Evolutionary conservation across 1,284 basidiomycete genomes (phyloP), one percentile per base, ranked within the genome.

Genomic region (Trichosporon asahii): DNA sequence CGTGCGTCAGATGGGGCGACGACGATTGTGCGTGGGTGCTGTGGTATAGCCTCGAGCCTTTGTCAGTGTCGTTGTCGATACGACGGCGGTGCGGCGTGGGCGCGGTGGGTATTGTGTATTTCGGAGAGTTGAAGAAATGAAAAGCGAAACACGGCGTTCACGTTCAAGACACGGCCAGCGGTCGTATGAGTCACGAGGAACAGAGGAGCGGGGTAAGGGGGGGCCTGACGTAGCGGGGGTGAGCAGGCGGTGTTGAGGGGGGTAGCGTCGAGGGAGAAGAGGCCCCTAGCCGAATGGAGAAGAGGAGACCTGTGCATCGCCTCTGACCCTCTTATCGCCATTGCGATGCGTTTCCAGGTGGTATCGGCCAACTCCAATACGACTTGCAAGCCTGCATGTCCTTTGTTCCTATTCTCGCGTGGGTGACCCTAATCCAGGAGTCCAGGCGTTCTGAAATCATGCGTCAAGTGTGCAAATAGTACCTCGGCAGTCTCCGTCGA

Each of bases 261-360:
- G 49, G 9, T 25, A 53, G 23, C 2, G 7, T 14, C 21, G 46
- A 18, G 21, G 21, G 18, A n/a, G n/a, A n/a, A n/a, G n/a, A 25
- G 21, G 49, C 49, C 23, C 21, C 49, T 53, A 21, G 49, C 49
- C 49, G 49, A 53, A 53, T 53, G 49, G 21, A 53, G 49, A 6
- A 18, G 49, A 53, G 49, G 49, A 53, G 49, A 53, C 49, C 49
- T 53, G 49, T 53, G 49, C 49, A 53, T 53, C 49, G 49, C n/a
- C 49, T 53, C n/a, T 23, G 21, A 53, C 49, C 49, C 49, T 53
- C 49, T 53, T 53, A 53, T 53, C 49, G 49, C 49, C 49, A 23
- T 53, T 53, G 49, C 49, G 23, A 53, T 44, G 49, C 49, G 23
- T 53, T 25, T 21, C 18, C 21, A 7, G 21, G 21, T 12, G 35